Conservation (phyloP, 441 rosid species). For the Raphanus hybrid region DNA sequence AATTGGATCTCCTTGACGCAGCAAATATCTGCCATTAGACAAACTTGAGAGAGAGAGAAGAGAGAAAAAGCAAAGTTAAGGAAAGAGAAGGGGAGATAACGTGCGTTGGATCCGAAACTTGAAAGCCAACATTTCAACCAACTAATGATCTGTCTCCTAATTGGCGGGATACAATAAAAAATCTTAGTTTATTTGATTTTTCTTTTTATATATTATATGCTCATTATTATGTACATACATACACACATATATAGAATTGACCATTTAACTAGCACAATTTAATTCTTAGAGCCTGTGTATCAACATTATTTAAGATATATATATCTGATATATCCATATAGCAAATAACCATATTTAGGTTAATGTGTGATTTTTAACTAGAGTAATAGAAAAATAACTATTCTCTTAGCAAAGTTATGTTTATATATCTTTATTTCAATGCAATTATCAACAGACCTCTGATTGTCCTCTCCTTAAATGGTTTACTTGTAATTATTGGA, state of each 20-base stretch:
- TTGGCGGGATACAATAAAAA: constrained; percentile 42
- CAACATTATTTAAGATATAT: not conserved
- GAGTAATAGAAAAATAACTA: not conserved
- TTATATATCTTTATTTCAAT: not conserved
- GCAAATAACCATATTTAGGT: not conserved
- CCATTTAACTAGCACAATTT: not conserved
- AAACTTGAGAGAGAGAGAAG: constrained; percentile 5
- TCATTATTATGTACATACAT: not conserved
- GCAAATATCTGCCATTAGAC: constrained; percentile 41
- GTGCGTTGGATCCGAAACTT: constrained; percentile 49
- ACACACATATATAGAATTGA: not conserved
- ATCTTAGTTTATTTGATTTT: constrained; percentile 24
- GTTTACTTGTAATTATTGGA: not conserved
- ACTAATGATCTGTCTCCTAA: constrained; percentile 42
- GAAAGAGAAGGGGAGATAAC: constrained; percentile 32
- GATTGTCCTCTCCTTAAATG: not conserved
- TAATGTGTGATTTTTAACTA: not conserved
- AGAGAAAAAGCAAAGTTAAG: not conserved
- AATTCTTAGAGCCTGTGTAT: not conserved
- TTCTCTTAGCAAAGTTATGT: not conserved
- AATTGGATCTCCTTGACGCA: constrained; percentile 33
- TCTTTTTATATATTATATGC: not conserved
- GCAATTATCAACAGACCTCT: not conserved
- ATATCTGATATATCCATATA: not conserved
- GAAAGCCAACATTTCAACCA: constrained; percentile 50